Conservation (phyloP, 768 basidiomycete species). For the Tylopilus rubrobrunneus region DNA sequence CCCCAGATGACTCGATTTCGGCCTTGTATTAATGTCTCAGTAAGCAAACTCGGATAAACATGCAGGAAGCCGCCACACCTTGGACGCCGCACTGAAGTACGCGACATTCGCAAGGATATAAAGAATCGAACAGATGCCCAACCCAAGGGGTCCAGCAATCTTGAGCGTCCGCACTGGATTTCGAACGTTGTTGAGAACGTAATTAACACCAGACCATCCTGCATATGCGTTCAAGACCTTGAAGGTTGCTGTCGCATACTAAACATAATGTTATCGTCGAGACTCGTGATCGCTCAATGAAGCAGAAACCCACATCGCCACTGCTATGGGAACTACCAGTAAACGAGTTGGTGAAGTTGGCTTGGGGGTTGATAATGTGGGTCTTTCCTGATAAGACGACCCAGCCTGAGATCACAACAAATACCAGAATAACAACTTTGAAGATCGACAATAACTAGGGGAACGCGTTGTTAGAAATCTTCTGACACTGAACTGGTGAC, state of each 20-base stretch:
- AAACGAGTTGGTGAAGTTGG: constrained; percentile 57
- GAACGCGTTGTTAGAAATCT: constrained; percentile 8
- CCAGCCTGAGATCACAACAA: constrained; percentile 56
- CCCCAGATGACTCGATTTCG: constrained; percentile 45
- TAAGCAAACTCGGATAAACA: not conserved
- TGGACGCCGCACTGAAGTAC: constrained; percentile 42
- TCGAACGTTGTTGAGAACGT: constrained; percentile 43
- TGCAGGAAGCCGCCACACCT: constrained; percentile 6
- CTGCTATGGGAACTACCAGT: constrained; percentile 50
- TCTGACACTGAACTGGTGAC: not conserved
- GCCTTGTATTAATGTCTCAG: constrained; percentile 17
- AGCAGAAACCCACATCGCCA: constrained; percentile 36
- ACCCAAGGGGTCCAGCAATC: constrained; percentile 56
- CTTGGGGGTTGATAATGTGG: constrained; percentile 50
- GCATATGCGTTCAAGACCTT: constrained; percentile 48
- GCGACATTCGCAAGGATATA: constrained; percentile 57
- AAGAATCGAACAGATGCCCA: constrained; percentile 47
- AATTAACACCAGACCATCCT: constrained; percentile 57
- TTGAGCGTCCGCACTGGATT: constrained; percentile 58
- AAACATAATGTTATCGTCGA: not conserved
- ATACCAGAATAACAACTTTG: constrained; percentile 51
- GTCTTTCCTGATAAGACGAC: constrained; percentile 59
- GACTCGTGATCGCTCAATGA: not conserved
- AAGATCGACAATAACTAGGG: constrained; percentile 43
- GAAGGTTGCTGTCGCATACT: constrained; percentile 62